Evolutionary conservation across 108 stramenopile genomes (phyloP), one percentile per base, ranked within the genome.

Genomic region (Bacterosira constricta): DNA sequence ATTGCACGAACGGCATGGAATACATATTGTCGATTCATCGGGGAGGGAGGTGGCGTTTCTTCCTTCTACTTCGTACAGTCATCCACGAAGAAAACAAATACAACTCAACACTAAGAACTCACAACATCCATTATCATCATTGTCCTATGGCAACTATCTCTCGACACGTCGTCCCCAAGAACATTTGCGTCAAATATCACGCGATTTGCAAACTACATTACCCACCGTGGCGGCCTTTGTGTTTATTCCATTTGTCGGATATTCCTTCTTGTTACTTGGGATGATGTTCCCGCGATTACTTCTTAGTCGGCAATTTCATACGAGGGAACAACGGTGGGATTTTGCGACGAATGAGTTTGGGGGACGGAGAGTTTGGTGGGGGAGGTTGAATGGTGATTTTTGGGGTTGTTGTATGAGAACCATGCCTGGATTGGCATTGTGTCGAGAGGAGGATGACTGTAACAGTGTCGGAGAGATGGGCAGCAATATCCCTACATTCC

Each of bases 291-390:
- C 75, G 1, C 57, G 66, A 45, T 46, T 67, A 31, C 50, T 77
- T 10, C 63, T 77, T n/a, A 68, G 66, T 69, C 46, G 75, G 13
- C 75, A 77, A 31, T 77, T 77, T 42, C 75, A 77, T 63, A 69
- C 53, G 4, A 36, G 9, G 39, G 29, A 69, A 15, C 67, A 69
- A 44, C 46, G 75, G 12, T 51, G 54, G 39, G 62, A 69, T 2
- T 77, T 77, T 49, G 75, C 54, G 1, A 64, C 21, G 44, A 32
- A 62, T 5, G 75, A 77, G 17, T 77, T 56, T 69, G 23, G 34
- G 8, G 44, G 53, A 11, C 26, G 75, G 37, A 69, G 62, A 17
- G 34, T 32, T 6, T 77, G 68, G 67, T 63, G 35, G 37, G 49
- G 32, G 20, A 47, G 31, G 51, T 26, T 75, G 54, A 65, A 51